These are phyloP conservation scores for Cucumis melo DNA, from an alignment of 306 rosid species.

Conservation along the genomic window DNA sequence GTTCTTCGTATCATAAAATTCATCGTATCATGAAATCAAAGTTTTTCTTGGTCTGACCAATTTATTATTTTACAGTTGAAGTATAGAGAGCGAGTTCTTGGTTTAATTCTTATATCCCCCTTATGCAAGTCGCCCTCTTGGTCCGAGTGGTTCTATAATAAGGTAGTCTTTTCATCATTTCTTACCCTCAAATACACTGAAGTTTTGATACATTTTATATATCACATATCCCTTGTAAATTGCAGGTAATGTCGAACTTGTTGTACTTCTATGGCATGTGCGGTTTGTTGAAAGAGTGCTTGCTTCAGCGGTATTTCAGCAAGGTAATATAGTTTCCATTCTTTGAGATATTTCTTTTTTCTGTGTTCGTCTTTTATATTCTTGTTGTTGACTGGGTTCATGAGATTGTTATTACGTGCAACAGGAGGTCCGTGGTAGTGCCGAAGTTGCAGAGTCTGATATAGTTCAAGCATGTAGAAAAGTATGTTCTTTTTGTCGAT, in stretches of 20 bases:
- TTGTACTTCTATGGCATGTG: constrained; percentile 80
- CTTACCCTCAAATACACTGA: neutral
- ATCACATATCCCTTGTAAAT: constrained; percentile 7
- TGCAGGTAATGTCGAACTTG: constrained; percentile 65
- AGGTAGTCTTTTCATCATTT: constrained; percentile 34
- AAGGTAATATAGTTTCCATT: constrained; percentile 36
- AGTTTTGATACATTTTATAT: constrained; percentile 6
- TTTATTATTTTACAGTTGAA: constrained; percentile 37
- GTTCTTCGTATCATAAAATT: constrained; percentile 12
- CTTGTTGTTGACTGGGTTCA: neutral
- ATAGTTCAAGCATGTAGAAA: constrained; percentile 85
- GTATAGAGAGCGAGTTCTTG: constrained; percentile 81
- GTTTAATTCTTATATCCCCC: constrained; percentile 88
- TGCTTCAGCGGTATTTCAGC: constrained; percentile 88
- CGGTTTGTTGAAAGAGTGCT: constrained; percentile 65
- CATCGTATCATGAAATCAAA: neutral
- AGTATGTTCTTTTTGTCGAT: constrained; percentile 27
- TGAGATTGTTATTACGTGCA: constrained; percentile 1
- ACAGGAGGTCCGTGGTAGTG: constrained; percentile 78
- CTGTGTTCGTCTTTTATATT: neutral
- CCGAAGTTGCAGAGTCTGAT: constrained; percentile 82
- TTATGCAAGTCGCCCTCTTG: constrained; percentile 83
- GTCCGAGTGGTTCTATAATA: constrained; percentile 85
- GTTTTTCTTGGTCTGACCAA: constrained; percentile 1
- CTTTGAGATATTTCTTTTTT: neutral